phyloP scores from a whole-genome alignment of 2,329 filamentous ascomycete species.

The Aspergillus vadensis region DNA sequence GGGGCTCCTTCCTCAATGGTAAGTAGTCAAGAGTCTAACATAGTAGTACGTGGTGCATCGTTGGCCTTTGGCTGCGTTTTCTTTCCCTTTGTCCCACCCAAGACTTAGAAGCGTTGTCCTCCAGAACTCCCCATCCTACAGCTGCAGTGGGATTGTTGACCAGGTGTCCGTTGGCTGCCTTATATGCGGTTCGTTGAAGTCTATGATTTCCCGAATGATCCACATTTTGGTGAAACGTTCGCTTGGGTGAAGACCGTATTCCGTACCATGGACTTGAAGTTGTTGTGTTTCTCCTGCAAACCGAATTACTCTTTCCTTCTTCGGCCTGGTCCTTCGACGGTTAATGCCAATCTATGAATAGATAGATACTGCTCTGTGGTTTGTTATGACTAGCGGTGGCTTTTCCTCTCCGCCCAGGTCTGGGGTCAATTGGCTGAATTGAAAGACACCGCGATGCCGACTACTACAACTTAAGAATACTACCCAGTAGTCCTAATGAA shows the following conservation, averaged over 20 bases:
- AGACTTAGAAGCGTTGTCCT: background rate
- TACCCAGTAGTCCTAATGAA: background rate
- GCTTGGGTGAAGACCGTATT: background rate
- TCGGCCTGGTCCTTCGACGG: background rate
- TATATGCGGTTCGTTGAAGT: too few relatives aligned
- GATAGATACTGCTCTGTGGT: too few relatives aligned
- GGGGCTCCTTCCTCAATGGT: background rate
- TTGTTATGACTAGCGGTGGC: background rate
- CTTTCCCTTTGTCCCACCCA: background rate
- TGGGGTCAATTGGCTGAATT: background rate
- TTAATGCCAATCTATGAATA: too few relatives aligned
- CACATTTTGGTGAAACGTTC: slow-evolving; percentile 5
- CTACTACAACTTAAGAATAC: background rate
- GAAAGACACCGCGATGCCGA: background rate
- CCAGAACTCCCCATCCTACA: background rate
- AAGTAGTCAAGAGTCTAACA: background rate
- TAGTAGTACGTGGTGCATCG: slow-evolving; percentile 2
- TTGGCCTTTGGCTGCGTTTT: background rate
- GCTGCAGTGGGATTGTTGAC: background rate
- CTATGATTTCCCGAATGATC: slow-evolving; percentile 2
- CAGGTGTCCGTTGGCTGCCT: too few relatives aligned
- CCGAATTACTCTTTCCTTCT: background rate
- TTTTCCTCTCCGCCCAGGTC: too few relatives aligned
- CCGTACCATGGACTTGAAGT: background rate
- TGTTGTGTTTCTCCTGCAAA: background rate